Conservation (phyloP, 1,284 basidiomycete genomes). For the Tremellales sp. region DNA sequence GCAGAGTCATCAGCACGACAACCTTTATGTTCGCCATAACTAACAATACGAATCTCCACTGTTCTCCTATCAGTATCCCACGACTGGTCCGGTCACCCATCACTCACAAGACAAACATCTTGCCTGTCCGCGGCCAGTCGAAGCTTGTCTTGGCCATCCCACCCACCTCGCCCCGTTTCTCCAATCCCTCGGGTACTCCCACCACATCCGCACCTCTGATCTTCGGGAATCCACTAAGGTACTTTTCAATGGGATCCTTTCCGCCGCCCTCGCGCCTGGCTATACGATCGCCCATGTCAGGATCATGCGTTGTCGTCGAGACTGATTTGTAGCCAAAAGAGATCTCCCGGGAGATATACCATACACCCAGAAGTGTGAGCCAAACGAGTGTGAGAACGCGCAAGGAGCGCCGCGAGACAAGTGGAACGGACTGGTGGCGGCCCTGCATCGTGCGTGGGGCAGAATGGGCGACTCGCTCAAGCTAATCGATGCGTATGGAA, state of each 20-base stretch:
- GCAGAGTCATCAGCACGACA: not conserved
- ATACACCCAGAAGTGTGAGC: too few species aligned
- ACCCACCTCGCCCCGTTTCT: not conserved
- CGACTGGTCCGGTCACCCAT: not conserved
- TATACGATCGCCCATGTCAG: too few species aligned
- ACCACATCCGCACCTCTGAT: not conserved
- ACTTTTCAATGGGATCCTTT: not conserved
- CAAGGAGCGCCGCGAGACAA: too few species aligned
- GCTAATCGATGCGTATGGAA: too few species aligned
- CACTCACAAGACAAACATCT: constrained; percentile 25
- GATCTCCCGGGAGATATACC: too few species aligned
- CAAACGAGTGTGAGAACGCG: too few species aligned
- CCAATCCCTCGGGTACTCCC: constrained; percentile 1
- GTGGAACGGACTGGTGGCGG: too few species aligned
- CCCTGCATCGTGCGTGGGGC: too few species aligned
- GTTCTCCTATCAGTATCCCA: too few species aligned
- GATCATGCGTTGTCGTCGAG: too few species aligned
- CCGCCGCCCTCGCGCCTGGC: not conserved
- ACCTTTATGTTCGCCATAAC: not conserved
- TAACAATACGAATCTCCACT: constrained; percentile 26
- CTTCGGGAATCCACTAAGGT: constrained; percentile 1
- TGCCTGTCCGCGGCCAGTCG: constrained; percentile 19
- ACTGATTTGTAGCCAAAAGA: too few species aligned
- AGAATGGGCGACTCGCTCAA: too few species aligned
- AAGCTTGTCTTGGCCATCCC: constrained; percentile 8